Evolutionary conservation across 768 basidiomycete species (phyloP).

Genomic region (Suillus bovinus): DNA sequence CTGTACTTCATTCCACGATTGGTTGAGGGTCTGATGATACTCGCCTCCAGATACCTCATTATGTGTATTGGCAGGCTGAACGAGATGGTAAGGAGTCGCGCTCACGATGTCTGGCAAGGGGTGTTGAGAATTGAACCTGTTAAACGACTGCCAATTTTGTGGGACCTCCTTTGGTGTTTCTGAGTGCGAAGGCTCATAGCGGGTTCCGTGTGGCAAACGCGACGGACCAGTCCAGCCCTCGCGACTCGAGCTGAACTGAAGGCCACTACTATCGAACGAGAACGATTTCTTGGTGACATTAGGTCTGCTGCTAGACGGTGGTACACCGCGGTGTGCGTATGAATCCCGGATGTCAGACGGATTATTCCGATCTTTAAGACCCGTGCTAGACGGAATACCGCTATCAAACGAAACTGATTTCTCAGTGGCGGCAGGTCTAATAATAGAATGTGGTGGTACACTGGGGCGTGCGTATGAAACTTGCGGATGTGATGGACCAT

Average conservation of each 20-base stretch:
- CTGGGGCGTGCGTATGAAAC: background rate
- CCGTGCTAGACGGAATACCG: background rate
- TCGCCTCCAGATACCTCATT: constrained; percentile 31
- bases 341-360: background rate
- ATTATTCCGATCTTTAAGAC: background rate
- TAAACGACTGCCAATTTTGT: constrained; percentile 31
- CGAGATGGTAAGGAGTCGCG: constrained; percentile 7
- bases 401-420: background rate
- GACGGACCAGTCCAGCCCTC: constrained; percentile 22
- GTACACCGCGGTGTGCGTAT: background rate
- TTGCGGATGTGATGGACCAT: constrained; percentile 18
- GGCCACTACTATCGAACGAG: constrained; percentile 20
- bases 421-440: background rate
- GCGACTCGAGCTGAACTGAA: constrained; percentile 23
- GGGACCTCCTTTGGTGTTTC: constrained; percentile 28
- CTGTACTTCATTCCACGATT: constrained; percentile 12
- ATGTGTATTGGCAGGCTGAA: constrained; percentile 24
- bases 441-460: background rate
- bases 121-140: constrained; percentile 21
- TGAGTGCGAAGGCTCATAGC: constrained; percentile 26
- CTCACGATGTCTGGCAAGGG: constrained; percentile 8
- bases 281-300: constrained; percentile 28
- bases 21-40: constrained; percentile 31
- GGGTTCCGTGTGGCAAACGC: constrained; percentile 24
- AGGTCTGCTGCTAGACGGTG: constrained; percentile 30